These are phyloP conservation scores for Beverwykella pulmonaria DNA, from an alignment of 495 filamentous ascomycete species.

Conservation along the genomic window DNA sequence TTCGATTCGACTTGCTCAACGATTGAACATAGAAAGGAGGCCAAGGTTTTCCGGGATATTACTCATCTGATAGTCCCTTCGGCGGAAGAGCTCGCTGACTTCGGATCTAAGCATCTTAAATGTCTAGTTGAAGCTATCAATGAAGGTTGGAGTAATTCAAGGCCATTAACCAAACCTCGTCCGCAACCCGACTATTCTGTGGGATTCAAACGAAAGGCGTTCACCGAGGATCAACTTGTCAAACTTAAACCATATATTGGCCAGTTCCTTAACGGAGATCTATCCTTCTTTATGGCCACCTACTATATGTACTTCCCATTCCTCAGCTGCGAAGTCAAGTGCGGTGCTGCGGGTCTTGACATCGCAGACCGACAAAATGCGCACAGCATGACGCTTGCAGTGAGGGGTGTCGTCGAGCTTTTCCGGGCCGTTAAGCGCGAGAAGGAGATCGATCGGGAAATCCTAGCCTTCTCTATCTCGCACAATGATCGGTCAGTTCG, in stretches of 20 bases:
- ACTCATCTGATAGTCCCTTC: slow-evolving; percentile 37
- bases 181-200: too few species aligned
- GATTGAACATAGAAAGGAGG: slow-evolving; percentile 16
- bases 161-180: slow-evolving; percentile 26
- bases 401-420: slow-evolving; percentile 36
- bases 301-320: slow-evolving; percentile 3
- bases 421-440: slow-evolving; percentile 42
- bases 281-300: too few species aligned
- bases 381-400: neutral
- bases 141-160: slow-evolving; percentile 32
- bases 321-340: neutral
- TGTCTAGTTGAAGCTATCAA: slow-evolving; percentile 31
- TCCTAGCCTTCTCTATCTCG: too few species aligned
- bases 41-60: slow-evolving; percentile 36
- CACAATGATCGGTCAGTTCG: slow-evolving; percentile 45
- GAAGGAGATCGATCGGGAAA: slow-evolving; percentile 39
- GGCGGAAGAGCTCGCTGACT: slow-evolving; percentile 19
- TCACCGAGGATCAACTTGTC: slow-evolving; percentile 14
- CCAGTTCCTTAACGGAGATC: neutral
- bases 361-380: neutral
- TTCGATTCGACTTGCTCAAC: slow-evolving; percentile 20
- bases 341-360: neutral
- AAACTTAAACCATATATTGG: slow-evolving; percentile 13
- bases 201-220: slow-evolving; percentile 34
- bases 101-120: slow-evolving; percentile 24